phyloP scores from a whole-genome alignment of 768 basidiomycete species.

The Hygrocybe coccinea region DNA sequence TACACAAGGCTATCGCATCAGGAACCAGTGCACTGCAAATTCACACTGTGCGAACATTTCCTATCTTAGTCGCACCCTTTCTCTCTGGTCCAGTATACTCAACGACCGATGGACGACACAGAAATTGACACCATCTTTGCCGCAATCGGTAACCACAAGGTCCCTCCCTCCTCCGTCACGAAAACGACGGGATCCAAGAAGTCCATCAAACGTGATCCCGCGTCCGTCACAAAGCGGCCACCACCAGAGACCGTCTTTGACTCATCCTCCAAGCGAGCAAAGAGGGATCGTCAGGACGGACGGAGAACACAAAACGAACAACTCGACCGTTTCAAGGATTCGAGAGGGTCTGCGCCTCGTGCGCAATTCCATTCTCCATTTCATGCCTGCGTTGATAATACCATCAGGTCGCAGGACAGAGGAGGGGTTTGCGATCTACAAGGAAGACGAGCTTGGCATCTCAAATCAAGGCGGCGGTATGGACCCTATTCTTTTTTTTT shows the following conservation, averaged over 20 bases:
- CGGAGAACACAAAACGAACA: constrained; percentile 38
- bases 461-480: constrained; percentile 66
- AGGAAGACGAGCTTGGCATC: constrained; percentile 79
- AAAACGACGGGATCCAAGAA: constrained; percentile 45
- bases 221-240: too few species aligned
- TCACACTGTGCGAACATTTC: too few species aligned
- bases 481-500: constrained; percentile 24
- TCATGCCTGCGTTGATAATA: background rate
- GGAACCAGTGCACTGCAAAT: too few species aligned
- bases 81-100: too few species aligned
- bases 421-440: constrained; percentile 76
- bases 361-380: constrained; percentile 27
- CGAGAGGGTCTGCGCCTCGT: constrained; percentile 70
- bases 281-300: constrained; percentile 22
- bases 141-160: constrained; percentile 37
- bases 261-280: constrained; percentile 34
- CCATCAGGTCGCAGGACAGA: constrained; percentile 65
- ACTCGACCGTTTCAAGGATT: constrained; percentile 72
- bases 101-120: too few species aligned
- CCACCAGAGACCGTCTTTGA: background rate
- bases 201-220: too few species aligned
- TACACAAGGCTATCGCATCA: background rate
- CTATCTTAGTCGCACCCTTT: too few species aligned
- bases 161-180: too few species aligned
- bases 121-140: constrained; percentile 88